Percentiles rank a stretch among this genome's conserved stretches.
phyloP scores from a whole-genome alignment of 257 asterid species.

The Eustoma russellianum region DNA sequence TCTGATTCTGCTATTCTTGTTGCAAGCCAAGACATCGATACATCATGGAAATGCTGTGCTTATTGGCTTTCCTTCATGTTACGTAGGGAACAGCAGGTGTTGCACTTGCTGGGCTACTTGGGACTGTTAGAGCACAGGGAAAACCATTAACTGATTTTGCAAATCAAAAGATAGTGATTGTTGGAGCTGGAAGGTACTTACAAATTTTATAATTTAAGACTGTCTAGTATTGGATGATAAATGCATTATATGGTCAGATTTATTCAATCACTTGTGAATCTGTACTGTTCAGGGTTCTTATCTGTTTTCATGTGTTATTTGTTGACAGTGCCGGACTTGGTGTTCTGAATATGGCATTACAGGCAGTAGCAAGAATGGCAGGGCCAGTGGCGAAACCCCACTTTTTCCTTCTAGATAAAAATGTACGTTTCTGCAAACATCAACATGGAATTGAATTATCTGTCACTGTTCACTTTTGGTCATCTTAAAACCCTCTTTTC shows the following conservation, averaged over 20 bases:
- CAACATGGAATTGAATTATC: conserved; percentile 1
- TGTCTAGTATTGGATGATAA: conserved; percentile 16
- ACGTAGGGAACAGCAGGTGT: conserved; percentile 98
- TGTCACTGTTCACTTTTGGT: not conserved
- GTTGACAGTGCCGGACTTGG: conserved; percentile 98
- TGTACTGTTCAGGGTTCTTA: conserved; percentile 1
- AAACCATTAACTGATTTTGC: conserved; percentile 86
- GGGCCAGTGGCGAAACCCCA: conserved; percentile 77
- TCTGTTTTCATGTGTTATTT: conserved; percentile 1
- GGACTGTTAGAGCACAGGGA: conserved; percentile 94
- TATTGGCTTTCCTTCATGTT: conserved; percentile 21
- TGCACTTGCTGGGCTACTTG: conserved; percentile 98
- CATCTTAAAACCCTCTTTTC: too few relatives aligned
- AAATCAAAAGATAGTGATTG: conserved; percentile 92
- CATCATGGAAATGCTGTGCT: conserved; percentile 11
- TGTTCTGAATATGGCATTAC: conserved; percentile 95
- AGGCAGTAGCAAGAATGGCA: conserved; percentile 87
- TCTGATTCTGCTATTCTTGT: conserved; percentile 9
- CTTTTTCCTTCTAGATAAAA: conserved; percentile 91
- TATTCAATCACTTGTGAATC: not conserved
- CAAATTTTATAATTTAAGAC: not conserved
- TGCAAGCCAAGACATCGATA: conserved; percentile 5
- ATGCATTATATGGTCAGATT: not conserved
- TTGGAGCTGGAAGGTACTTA: conserved; percentile 96
- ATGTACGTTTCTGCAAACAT: conserved; percentile 39